These are phyloP conservation scores for Pythium aphanidermatum DNA, from an alignment of 352 stramenopile genomes.

Conservation along the genomic window DNA sequence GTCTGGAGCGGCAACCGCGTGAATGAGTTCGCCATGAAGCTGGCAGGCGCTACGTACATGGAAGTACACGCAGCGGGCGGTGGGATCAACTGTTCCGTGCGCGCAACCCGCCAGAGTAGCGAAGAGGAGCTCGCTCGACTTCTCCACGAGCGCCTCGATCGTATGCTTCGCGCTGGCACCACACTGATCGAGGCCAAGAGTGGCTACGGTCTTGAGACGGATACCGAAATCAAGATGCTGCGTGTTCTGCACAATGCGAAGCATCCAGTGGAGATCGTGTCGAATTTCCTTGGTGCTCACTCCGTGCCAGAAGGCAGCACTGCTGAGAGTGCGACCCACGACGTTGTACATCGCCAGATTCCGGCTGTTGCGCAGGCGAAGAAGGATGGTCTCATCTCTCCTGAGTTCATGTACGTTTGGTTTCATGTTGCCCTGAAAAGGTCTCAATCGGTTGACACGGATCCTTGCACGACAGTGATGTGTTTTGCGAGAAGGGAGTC, in stretches of 20 bases:
- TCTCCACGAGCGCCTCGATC: constrained; percentile 50
- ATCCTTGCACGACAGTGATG: constrained; percentile 27
- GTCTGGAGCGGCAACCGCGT: constrained; percentile 83
- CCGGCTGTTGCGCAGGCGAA: constrained; percentile 59
- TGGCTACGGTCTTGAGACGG: constrained; percentile 76
- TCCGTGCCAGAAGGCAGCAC: constrained; percentile 72
- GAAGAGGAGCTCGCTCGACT: constrained; percentile 50
- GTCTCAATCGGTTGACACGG: too few relatives aligned
- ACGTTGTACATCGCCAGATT: constrained; percentile 75
- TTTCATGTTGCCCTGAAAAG: neutral
- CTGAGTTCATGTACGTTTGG: constrained; percentile 62
- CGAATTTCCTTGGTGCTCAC: constrained; percentile 71
- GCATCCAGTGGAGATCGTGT: constrained; percentile 67
- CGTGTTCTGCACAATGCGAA: constrained; percentile 61
- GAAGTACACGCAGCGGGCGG: constrained; percentile 70
- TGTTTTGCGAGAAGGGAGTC: constrained; percentile 84
- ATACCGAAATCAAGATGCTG: constrained; percentile 84
- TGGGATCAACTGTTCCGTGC: constrained; percentile 77
- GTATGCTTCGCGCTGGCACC: constrained; percentile 69
- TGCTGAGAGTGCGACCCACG: constrained; percentile 46
- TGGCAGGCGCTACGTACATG: constrained; percentile 83
- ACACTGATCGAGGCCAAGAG: constrained; percentile 81
- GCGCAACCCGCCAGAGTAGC: constrained; percentile 55
- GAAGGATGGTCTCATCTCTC: constrained; percentile 61
- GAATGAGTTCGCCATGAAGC: constrained; percentile 86